Conservation (phyloP, 305 asterid species). For the Fraxinus sp. region DNA sequence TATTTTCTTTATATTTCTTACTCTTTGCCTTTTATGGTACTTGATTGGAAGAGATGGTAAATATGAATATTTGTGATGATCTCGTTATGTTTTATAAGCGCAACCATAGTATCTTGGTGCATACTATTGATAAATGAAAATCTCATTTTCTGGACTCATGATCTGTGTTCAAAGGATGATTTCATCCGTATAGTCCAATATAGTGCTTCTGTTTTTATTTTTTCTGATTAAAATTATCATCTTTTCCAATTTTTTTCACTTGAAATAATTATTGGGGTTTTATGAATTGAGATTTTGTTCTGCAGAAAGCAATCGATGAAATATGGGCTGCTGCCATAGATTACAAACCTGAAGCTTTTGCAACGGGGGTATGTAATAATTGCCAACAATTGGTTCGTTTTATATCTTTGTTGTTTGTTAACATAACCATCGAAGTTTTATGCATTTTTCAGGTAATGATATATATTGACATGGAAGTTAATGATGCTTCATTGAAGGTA, state of each 20-base stretch:
- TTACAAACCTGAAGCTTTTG: slow-evolving; percentile 92
- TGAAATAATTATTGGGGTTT: neutral
- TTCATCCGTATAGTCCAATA: neutral
- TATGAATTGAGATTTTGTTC: slow-evolving; percentile 3
- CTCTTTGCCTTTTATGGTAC: neutral
- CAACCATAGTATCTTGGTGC: neutral
- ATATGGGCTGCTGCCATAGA: slow-evolving; percentile 95
- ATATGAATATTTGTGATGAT: neutral
- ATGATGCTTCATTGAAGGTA: slow-evolving; percentile 91
- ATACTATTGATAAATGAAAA: neutral
- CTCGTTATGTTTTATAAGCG: neutral
- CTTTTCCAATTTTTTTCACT: neutral
- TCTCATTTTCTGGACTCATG: neutral
- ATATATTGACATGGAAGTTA: slow-evolving; percentile 97
- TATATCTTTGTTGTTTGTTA: slow-evolving; percentile 3
- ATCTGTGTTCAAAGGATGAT: neutral
- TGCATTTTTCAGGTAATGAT: slow-evolving; percentile 64
- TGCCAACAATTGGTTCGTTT: slow-evolving; percentile 6
- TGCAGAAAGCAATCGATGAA: slow-evolving; percentile 94
- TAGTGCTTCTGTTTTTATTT: neutral
- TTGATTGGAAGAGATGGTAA: neutral
- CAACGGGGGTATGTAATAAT: slow-evolving; percentile 69
- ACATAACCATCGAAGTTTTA: slow-evolving; percentile 3
- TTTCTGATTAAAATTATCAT: neutral
- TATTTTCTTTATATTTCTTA: neutral